These are phyloP conservation scores for Streptanthus diversifolius DNA, from an alignment of 345 rosid species.

Conservation along the genomic window DNA sequence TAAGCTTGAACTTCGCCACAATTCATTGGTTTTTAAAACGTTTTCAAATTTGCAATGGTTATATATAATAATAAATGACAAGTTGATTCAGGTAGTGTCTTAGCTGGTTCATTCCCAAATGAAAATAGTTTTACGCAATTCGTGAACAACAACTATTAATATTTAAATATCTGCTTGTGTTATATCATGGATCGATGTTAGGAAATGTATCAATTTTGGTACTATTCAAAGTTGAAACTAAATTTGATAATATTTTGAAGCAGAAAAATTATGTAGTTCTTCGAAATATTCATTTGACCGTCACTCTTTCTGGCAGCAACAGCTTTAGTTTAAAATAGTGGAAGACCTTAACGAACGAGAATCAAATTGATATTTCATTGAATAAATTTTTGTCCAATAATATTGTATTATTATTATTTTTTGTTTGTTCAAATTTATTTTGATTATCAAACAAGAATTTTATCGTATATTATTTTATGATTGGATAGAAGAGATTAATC, in stretches of 20 bases:
- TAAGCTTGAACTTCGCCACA: neutral
- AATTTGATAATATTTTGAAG: neutral
- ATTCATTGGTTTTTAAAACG: neutral
- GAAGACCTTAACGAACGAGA: neutral
- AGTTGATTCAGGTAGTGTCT: neutral
- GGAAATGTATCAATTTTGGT: neutral
- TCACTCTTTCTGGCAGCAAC: neutral
- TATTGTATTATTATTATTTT: neutral
- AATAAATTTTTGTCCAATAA: neutral
- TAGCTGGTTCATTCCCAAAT: too few relatives aligned
- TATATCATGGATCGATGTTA: neutral
- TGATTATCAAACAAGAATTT: neutral
- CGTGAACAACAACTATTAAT: neutral
- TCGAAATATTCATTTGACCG: neutral
- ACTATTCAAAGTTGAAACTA: neutral
- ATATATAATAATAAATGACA: neutral
- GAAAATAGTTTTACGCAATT: neutral
- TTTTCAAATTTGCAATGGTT: neutral
- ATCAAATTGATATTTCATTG: neutral
- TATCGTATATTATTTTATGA: neutral
- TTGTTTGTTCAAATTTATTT: neutral
- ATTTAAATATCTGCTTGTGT: neutral
- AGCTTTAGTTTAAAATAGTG: neutral
- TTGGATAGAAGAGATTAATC: too few relatives aligned
- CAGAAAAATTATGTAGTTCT: neutral